These are phyloP conservation scores for Elaeis guineensis DNA, from an alignment of 176 grass and related monocot species.

Conservation along the genomic window DNA sequence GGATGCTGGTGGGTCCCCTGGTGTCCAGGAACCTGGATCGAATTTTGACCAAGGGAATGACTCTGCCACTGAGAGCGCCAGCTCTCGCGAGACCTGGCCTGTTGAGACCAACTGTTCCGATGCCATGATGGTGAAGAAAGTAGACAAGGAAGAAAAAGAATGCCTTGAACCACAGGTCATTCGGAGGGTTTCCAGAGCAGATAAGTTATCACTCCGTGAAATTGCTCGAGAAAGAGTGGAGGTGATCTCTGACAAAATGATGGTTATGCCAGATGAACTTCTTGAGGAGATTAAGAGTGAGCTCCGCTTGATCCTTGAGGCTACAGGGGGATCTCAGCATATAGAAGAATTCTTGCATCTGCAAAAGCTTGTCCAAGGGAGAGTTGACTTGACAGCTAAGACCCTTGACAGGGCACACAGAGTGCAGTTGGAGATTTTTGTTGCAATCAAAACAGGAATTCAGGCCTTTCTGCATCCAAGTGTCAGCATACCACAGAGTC, in stretches of 20 bases:
- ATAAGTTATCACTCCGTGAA: conserved; percentile 44
- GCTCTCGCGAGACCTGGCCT: conserved; percentile 54
- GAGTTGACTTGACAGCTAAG: conserved; percentile 42
- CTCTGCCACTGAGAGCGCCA: conserved; percentile 68
- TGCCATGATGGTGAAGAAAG: conserved; percentile 25
- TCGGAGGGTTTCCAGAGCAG: conserved; percentile 19
- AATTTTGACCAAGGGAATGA: conserved; percentile 61
- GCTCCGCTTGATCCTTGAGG: conserved; percentile 60
- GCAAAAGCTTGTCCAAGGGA: conserved; percentile 61
- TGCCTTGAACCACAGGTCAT: conserved; percentile 17
- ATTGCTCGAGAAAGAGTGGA: conserved; percentile 48
- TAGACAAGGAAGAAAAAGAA: conserved; percentile 37
- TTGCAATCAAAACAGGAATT: conserved; percentile 75
- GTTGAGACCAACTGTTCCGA: conserved; percentile 37
- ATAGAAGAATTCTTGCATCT: conserved; percentile 63
- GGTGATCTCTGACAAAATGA: conserved; percentile 51
- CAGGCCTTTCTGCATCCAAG: conserved; percentile 69
- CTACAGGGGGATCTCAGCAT: conserved; percentile 38
- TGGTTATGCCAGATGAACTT: conserved; percentile 46
- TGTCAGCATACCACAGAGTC: conserved; percentile 38
- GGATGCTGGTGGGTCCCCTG: conserved; percentile 47
- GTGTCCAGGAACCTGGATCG: conserved; percentile 50
- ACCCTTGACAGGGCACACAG: conserved; percentile 46
- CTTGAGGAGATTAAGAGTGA: conserved; percentile 52
- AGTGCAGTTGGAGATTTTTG: conserved; percentile 70